A percentile compares a stretch with the other conserved stretches of the same genome.
phyloP scores from a whole-genome alignment of 1,284 basidiomycete genomes.

The Heimioporus retisporus region DNA sequence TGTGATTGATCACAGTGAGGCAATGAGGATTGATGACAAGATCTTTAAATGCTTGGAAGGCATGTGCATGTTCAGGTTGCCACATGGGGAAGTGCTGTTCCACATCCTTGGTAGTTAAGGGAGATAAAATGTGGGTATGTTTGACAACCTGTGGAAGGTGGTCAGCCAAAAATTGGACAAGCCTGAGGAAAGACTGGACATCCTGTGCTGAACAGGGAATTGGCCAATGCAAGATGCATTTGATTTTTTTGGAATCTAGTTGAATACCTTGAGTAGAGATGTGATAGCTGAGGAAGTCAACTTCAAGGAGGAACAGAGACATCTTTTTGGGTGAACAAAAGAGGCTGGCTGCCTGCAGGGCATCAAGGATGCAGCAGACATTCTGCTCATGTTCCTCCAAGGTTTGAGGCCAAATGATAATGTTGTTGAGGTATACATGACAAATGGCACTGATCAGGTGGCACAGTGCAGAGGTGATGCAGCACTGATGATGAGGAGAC shows the following conservation, averaged over 20 bases:
- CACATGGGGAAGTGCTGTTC: too few species aligned
- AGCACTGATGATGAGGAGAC: constrained; percentile 28
- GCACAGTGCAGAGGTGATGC: constrained; percentile 20
- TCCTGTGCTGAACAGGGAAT: constrained; percentile 36
- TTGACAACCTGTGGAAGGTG: neutral
- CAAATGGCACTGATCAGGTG: constrained; percentile 1
- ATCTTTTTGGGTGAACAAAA: constrained; percentile 1
- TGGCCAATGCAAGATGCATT: constrained; percentile 41
- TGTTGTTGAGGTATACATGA: constrained; percentile 50
- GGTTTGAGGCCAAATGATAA: constrained; percentile 47
- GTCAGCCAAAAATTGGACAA: constrained; percentile 22
- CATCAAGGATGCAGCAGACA: constrained; percentile 7
- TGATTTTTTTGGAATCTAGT: neutral
- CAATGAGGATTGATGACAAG: constrained; percentile 39
- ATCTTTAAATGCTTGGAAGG: constrained; percentile 52
- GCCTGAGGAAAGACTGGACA: constrained; percentile 49
- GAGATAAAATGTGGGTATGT: too few species aligned
- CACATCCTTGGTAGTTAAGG: too few species aligned
- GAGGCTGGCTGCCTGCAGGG: neutral
- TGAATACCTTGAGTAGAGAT: neutral
- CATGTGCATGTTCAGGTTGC: constrained; percentile 9
- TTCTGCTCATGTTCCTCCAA: constrained; percentile 42
- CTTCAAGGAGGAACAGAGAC: neutral
- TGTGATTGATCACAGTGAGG: constrained; percentile 36
- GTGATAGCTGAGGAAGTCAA: neutral